A percentile compares a stretch with the other conserved stretches of the same genome.
Conservation (phyloP, 768 basidiomycete genomes). For the Tubosaeta sp. region DNA sequence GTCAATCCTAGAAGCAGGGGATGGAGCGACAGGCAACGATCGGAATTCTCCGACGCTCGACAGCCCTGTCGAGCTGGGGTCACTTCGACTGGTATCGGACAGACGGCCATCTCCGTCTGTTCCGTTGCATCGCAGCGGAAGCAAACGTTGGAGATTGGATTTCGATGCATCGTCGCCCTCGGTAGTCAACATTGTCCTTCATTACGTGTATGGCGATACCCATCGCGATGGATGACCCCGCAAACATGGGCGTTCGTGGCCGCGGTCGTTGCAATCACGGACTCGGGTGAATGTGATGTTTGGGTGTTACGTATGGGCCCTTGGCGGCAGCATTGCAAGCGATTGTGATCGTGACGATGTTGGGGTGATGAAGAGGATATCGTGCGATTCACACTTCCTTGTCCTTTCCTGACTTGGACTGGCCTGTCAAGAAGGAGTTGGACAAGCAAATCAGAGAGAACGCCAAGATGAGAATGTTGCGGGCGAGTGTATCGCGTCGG, state of each 20-base stretch:
- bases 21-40: background rate
- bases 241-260: background rate
- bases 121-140: background rate
- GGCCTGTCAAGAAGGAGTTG: background rate
- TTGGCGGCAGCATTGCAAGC: background rate
- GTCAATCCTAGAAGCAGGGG: background rate
- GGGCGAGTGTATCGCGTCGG: no score
- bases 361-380: background rate
- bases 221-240: background rate
- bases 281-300: background rate
- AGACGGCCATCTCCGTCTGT: background rate
- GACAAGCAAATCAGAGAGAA: background rate
- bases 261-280: background rate
- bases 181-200: background rate
- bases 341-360: background rate
- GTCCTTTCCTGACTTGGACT: background rate
- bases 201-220: background rate
- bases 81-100: background rate
- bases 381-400: background rate
- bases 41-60: constrained; percentile 4
- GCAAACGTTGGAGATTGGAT: background rate
- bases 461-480: background rate
- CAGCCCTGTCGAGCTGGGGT: background rate
- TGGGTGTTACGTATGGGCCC: background rate
- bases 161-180: background rate